A percentile compares a stretch with the other conserved stretches of the same genome.
Conservation (phyloP, 2,329 filamentous ascomycete species). For the Penicillium sp. region DNA sequence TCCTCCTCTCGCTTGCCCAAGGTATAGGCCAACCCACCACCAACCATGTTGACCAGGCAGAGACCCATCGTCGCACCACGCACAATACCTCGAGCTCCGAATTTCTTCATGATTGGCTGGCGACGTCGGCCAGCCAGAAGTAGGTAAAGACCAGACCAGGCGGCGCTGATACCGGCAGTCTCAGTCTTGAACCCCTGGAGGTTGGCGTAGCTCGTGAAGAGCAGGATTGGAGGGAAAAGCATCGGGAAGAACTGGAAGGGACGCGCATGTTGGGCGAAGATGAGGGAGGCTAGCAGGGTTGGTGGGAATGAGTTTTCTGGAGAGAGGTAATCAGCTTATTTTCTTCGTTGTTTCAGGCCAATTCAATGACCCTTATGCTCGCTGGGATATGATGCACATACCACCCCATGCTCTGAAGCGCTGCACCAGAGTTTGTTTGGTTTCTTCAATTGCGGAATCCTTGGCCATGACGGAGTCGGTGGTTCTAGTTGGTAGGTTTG, state of each 20-base stretch:
- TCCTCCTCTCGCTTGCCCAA: conserved; percentile 46
- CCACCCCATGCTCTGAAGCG: conserved; percentile 47
- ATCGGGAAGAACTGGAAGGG: conserved; percentile 67
- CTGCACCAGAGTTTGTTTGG: conserved; percentile 42
- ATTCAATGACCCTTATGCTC: background rate
- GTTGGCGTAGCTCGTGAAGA: conserved; percentile 68
- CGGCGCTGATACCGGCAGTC: conserved; percentile 63
- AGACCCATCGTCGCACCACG: conserved; percentile 50
- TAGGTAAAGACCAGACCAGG: conserved; percentile 67
- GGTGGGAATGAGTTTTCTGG: conserved; percentile 66
- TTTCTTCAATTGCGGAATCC: conserved; percentile 33
- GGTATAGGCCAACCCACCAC: conserved; percentile 50
- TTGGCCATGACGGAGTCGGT: conserved; percentile 28
- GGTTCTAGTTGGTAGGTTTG: conserved; percentile 11
- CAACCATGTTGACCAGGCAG: conserved; percentile 48
- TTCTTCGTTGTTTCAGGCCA: background rate
- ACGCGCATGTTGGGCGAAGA: conserved; percentile 66
- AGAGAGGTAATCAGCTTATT: conserved; percentile 1
- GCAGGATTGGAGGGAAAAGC: conserved; percentile 65
- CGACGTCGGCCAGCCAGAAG: conserved; percentile 62
- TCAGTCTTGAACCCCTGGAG: conserved; percentile 64
- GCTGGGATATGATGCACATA: conserved; percentile 24
- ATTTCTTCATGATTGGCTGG: conserved; percentile 48
- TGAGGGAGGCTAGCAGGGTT: conserved; percentile 64
- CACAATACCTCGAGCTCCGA: conserved; percentile 46